Evolutionary conservation across 371 early-diverging fungal genomes (phyloP).

Genomic region (Funneliformis caledonium): DNA sequence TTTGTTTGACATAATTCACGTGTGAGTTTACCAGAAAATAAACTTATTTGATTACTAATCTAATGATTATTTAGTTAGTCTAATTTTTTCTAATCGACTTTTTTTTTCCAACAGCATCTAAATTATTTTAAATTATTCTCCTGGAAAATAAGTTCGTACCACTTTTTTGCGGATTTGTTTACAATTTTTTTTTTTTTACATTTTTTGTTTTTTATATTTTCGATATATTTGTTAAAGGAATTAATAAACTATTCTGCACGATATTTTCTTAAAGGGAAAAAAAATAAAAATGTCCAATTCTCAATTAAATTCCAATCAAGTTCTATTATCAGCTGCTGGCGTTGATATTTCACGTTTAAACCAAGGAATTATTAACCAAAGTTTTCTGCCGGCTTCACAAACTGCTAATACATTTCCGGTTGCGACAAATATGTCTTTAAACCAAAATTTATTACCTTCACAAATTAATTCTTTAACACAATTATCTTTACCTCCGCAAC

Average conservation of each 20-base stretch:
- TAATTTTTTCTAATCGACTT: not conserved
- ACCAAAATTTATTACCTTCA: not conserved
- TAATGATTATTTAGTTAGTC: not conserved
- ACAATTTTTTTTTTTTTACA: not conserved
- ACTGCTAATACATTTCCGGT: not conserved
- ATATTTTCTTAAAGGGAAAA: not conserved
- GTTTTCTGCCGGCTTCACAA: not conserved
- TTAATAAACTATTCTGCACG: conserved; percentile 17
- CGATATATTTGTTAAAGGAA: too few relatives aligned
- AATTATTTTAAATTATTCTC: not conserved
- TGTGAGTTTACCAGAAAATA: not conserved
- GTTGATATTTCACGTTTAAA: not conserved
- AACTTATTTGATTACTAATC: not conserved
- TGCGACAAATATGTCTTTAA: not conserved
- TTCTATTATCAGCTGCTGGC: not conserved
- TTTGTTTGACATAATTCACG: not conserved
- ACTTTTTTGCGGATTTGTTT: not conserved
- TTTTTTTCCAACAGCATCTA: not conserved
- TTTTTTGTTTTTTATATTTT: not conserved
- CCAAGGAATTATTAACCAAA: not conserved
- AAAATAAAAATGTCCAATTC: not conserved
- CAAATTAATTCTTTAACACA: not conserved
- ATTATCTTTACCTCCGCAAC: not conserved
- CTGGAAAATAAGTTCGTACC: not conserved
- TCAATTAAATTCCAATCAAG: not conserved